A percentile compares a stretch with the other conserved stretches of the same genome.
These are phyloP conservation scores for Pezicula radicicola DNA, from an alignment of 2,329 filamentous ascomycete genomes.

Conservation along the genomic window DNA sequence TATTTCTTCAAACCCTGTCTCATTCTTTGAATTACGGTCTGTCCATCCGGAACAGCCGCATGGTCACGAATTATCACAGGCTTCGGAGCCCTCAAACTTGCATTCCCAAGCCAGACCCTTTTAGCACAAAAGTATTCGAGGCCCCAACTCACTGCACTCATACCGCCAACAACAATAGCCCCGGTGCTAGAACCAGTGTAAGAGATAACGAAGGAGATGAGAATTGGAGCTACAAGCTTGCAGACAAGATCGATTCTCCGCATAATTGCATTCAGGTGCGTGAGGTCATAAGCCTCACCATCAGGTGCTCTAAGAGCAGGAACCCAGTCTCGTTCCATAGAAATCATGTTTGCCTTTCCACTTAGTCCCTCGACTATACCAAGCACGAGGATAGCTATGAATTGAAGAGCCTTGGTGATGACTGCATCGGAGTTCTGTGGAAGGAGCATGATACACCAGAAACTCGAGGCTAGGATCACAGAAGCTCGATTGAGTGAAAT, in stretches of 20 bases:
- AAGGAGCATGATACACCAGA: slow-evolving; percentile 35
- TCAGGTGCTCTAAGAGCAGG: slow-evolving; percentile 30
- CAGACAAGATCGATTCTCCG: slow-evolving; percentile 54
- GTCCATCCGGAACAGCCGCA: not conserved
- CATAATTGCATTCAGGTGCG: slow-evolving; percentile 50
- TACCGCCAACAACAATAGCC: slow-evolving; percentile 40
- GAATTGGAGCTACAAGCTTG: slow-evolving; percentile 51
- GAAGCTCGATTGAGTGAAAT: slow-evolving; percentile 38
- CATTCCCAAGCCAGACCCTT: slow-evolving; percentile 35
- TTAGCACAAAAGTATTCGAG: slow-evolving; percentile 37
- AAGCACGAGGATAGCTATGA: slow-evolving; percentile 33
- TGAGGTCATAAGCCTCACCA: slow-evolving; percentile 34
- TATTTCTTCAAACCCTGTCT: slow-evolving; percentile 17
- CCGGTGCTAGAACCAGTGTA: slow-evolving; percentile 39
- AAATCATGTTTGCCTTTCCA: slow-evolving; percentile 39
- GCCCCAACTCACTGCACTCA: slow-evolving; percentile 39
- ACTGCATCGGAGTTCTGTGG: slow-evolving; percentile 18
- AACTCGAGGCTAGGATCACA: slow-evolving; percentile 35
- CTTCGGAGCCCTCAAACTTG: slow-evolving; percentile 26
- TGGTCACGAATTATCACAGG: not conserved
- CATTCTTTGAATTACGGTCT: not conserved
- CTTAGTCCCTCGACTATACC: slow-evolving; percentile 40
- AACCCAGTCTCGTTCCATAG: slow-evolving; percentile 46
- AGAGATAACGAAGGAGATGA: slow-evolving; percentile 44
- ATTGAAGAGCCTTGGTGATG: slow-evolving; percentile 14